phyloP scores from a whole-genome alignment of 805 yeast species.

The Starmerella khaoyaiensis region DNA sequence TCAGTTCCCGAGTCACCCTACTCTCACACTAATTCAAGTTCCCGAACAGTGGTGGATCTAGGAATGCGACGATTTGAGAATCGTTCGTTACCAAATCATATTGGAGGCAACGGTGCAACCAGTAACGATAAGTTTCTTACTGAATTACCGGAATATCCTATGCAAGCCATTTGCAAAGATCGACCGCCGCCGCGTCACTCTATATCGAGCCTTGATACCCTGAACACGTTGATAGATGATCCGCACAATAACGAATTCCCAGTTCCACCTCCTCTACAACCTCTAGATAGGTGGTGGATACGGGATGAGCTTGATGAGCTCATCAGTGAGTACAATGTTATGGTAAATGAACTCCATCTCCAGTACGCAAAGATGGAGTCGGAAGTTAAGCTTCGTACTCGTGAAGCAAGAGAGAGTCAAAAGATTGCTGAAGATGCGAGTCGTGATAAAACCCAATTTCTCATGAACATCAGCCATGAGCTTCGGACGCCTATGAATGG shows the following conservation, averaged over 20 bases:
- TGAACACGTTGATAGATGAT: too few relatives aligned
- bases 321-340: conserved; percentile 76
- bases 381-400: conserved; percentile 73
- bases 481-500: conserved; percentile 91
- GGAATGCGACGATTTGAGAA: too few relatives aligned
- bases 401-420: conserved; percentile 53
- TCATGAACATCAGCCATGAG: conserved; percentile 90
- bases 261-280: conserved; percentile 15
- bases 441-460: conserved; percentile 85
- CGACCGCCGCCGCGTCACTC: too few relatives aligned
- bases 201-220: too few relatives aligned
- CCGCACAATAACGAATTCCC: too few relatives aligned
- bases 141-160: too few relatives aligned
- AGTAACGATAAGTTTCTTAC: too few relatives aligned
- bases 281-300: conserved; percentile 12
- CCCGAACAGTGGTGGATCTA: too few relatives aligned
- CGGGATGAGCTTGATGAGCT: conserved; percentile 76
- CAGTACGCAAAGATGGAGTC: conserved; percentile 81
- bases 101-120: too few relatives aligned
- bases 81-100: too few relatives aligned
- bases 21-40: too few relatives aligned
- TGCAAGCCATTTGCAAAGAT: too few relatives aligned
- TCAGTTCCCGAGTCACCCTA: neutral
- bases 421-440: conserved; percentile 52
- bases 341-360: conserved; percentile 75